Evolutionary conservation across 2,329 filamentous ascomycete species (phyloP), one percentile per base, ranked within the genome.

Genomic region (Paracorniculantispora psalliotae): DNA sequence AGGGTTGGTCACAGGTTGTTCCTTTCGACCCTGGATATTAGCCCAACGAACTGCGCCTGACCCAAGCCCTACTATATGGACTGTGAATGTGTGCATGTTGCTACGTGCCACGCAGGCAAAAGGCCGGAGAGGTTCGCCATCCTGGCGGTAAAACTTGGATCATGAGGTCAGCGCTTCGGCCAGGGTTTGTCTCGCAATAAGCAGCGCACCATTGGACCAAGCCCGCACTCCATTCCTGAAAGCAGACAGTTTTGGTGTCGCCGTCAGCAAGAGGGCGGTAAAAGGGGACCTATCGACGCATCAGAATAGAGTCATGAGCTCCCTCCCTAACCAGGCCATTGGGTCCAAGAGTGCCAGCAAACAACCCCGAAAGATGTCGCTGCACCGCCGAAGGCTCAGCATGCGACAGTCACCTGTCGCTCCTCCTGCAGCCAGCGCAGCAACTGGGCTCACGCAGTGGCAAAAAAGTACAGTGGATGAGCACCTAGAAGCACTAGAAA

Each of bases 41-140:
- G 41, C 43, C 30, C 57, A 46, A 51, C 33, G 21, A 26, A 13
- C 55, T 52, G 59, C 62, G 62, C 62, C 62, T 63, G 62, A 63
- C 61, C 60, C 41, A 43, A 35, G 59, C 61, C 56, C 50, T 61
- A 33, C 43, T 15, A 25, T 26, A n/a, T 46, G 43, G 15, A 26
- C n/a, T 23, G 43, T 23, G 19, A 13, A 46, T 25, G 33, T 10
- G 28, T 51, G 19, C 25, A 30, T 51, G 48, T n/a, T 19, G 13
- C n/a, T n/a, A n/a, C 30, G 52, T 55, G 30, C 41, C 52, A 55
- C 50, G 37, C 41, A 46, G 19, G 15, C 12, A 19, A 23, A 10
- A 46, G n/a, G 43, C n/a, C n/a, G n/a, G n/a, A n/a, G 3, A 46
- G 43, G 15, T 23, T 12, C 15, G 43, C 51, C 51, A n/a, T 13